A percentile compares a stretch with the other conserved stretches of the same genome.
Evolutionary conservation across 352 stramenopile species (phyloP).

Genomic region (Pythium catenulatum): DNA sequence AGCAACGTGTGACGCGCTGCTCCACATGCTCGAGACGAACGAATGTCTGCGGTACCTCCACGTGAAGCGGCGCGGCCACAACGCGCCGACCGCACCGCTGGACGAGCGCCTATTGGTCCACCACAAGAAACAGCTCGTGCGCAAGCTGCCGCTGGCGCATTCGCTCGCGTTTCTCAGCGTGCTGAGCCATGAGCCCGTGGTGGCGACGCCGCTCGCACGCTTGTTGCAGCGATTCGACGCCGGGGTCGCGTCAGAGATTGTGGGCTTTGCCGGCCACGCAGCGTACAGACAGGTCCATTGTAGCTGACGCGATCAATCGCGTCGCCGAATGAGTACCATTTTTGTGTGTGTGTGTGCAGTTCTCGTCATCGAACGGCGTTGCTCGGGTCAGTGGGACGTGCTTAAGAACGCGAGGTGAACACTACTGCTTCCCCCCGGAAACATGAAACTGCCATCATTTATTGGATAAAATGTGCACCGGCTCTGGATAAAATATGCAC

Average conservation of each 20-base stretch:
- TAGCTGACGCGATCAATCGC: background rate
- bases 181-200: no score
- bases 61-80: background rate
- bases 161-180: slow-evolving; percentile 18
- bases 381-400: no score
- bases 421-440: no score
- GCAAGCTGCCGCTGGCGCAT: background rate
- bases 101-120: background rate
- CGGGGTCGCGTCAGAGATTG: slow-evolving; percentile 18
- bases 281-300: background rate
- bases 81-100: background rate
- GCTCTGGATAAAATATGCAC: no score
- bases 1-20: background rate
- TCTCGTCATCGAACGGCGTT: no score
- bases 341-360: no score
- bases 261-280: slow-evolving; percentile 16
- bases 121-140: slow-evolving; percentile 17
- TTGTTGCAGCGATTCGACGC: background rate
- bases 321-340: background rate
- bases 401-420: no score
- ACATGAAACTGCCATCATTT: no score
- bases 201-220: background rate
- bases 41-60: background rate
- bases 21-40: slow-evolving; percentile 25
- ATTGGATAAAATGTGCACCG: no score